These are phyloP conservation scores for Cyathus striatus DNA, from an alignment of 768 basidiomycete genomes.

Conservation along the genomic window DNA sequence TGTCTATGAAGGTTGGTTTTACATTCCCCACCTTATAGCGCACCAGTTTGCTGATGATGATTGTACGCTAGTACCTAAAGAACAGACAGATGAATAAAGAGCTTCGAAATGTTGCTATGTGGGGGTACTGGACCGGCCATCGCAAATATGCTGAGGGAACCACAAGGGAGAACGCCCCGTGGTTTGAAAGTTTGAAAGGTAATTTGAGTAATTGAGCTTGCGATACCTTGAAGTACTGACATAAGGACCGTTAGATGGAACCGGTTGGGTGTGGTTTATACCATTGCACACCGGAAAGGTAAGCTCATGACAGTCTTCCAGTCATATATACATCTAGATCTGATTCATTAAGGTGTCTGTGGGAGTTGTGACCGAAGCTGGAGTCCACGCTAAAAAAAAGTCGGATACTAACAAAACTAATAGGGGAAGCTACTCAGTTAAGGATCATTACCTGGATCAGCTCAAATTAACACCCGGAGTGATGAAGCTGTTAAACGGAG, in stretches of 20 bases:
- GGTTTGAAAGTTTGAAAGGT: slow-evolving; percentile 28
- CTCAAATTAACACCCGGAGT: slow-evolving; percentile 19
- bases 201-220: background rate
- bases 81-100: slow-evolving; percentile 26
- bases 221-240: background rate
- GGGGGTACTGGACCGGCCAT: slow-evolving; percentile 29
- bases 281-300: slow-evolving; percentile 39
- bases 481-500: slow-evolving; percentile 17
- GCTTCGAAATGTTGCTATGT: slow-evolving; percentile 26
- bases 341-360: slow-evolving; percentile 35
- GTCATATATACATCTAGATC: too few species aligned
- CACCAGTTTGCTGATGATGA: too few species aligned
- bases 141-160: slow-evolving; percentile 22
- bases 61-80: slow-evolving; percentile 23
- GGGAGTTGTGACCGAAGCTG: slow-evolving; percentile 45
- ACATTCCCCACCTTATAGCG: too few species aligned
- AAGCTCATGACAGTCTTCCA: too few species aligned
- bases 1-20: slow-evolving; percentile 35
- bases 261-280: slow-evolving; percentile 58
- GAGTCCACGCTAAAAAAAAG: slow-evolving; percentile 22
- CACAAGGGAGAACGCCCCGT: slow-evolving; percentile 25
- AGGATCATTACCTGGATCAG: slow-evolving; percentile 22
- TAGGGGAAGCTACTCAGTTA: slow-evolving; percentile 8
- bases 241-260: slow-evolving; percentile 29
- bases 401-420: slow-evolving; percentile 4